Evolutionary conservation across 768 basidiomycete species (phyloP), one percentile per base, ranked within the genome.

Genomic region (Lentinula edodes): DNA sequence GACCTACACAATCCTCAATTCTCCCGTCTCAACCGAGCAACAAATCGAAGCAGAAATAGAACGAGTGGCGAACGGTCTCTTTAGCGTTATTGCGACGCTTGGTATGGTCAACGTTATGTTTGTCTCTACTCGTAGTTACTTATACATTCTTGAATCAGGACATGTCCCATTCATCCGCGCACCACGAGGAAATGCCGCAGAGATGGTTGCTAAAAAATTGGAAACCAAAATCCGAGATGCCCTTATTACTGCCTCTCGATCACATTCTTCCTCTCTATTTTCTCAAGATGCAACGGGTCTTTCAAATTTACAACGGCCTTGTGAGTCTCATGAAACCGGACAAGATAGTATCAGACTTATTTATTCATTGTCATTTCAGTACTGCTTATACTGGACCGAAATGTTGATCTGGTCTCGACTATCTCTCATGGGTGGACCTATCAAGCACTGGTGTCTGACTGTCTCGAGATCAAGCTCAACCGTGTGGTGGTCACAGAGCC

Each of bases 401-500:
- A 98, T 69, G 80, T 98, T 59, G 97, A 99, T 69, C 80, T 99
- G 13, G 90, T 94, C 1, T 90, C 97, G 7, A 91, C 95, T 80
- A 71, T 99, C 18, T 90, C 91, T 1, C 97, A 99, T 69, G 95
- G 95, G 2, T 99, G 97, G 97, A 98, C 97, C 42, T 99, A 99
- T 68, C 97, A 99, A 75, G 94, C 97, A 0, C 85, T 99, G 34
- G 91, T 98, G 1, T 97, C 96, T 28, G 97, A 99, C 71, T 98
- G 97, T 66, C 85, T 99, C 39, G 91, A 96, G 61, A 95, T 99
- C 80, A 95, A 92, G 73, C 83, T 99, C 16, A 98, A 98, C 73
- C 87, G 96, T 6, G 94, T 99, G 6, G 86, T 92, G 0, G 88
- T 99, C 36, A 80, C 86, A 1, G 82, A 83, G 56, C 82, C 89